phyloP scores from a whole-genome alignment of 2,329 filamentous ascomycete genomes.

The Alternaria triticimaculans region DNA sequence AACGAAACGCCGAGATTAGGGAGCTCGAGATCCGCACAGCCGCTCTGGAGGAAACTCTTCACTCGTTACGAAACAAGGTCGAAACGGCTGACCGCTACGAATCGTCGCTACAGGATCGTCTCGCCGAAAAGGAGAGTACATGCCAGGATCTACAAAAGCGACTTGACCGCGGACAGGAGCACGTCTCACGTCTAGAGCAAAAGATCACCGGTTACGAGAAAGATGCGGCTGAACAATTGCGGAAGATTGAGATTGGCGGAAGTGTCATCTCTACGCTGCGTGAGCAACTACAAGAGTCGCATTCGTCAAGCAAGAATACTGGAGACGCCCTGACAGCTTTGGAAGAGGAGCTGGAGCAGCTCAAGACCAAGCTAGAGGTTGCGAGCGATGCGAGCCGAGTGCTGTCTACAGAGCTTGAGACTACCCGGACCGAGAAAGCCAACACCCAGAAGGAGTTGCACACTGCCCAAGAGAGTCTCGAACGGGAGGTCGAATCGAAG shows the following conservation, averaged over 20 bases:
- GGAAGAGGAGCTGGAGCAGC: conserved; percentile 20
- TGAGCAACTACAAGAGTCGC: conserved; percentile 30
- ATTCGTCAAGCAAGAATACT: conserved; percentile 24
- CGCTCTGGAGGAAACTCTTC: conserved; percentile 30
- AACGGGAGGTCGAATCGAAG: conserved; percentile 20
- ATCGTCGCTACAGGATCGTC: conserved; percentile 25
- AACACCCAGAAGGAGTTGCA: conserved; percentile 30
- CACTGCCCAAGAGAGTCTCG: conserved; percentile 15
- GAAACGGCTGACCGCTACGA: conserved; percentile 30
- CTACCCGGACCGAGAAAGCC: conserved; percentile 19
- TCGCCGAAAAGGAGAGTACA: conserved; percentile 29
- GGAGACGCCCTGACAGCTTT: conserved; percentile 32
- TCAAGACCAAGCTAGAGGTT: conserved; percentile 21
- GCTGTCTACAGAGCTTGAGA: conserved; percentile 32
- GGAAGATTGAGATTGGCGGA: conserved; percentile 30
- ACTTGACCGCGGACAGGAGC: conserved; percentile 34
- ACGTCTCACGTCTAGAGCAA: conserved; percentile 25
- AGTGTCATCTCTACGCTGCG: conserved; percentile 32
- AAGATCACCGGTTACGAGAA: conserved; percentile 30
- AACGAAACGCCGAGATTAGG: conserved; percentile 22
- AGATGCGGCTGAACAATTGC: conserved; percentile 31
- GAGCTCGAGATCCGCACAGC: conserved; percentile 31
- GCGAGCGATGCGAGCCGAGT: conserved; percentile 21
- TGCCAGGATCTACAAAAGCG: conserved; percentile 21
- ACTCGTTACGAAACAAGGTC: conserved; percentile 25